Evolutionary conservation across 257 asterid species (phyloP).

Genomic region (Solanum paucissectum): DNA sequence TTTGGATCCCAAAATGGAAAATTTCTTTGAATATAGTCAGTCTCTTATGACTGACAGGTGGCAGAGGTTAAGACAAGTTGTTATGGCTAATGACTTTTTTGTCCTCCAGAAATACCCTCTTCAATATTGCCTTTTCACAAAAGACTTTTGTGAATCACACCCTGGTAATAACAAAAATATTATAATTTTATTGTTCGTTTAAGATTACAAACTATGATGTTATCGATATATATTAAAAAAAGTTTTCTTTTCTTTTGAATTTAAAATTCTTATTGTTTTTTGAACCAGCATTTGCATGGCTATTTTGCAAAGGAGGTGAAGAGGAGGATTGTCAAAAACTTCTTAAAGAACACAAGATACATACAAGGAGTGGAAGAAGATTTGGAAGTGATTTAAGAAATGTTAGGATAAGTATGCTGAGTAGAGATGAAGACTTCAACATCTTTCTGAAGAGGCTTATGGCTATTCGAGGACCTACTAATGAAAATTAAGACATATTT

Average conservation of each 20-base stretch:
- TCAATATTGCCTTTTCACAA: constrained; percentile 37
- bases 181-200: background rate
- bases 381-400: constrained; percentile 44
- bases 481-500: too few species aligned
- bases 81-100: constrained; percentile 19
- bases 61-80: constrained; percentile 30
- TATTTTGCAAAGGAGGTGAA: constrained; percentile 38
- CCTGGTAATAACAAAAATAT: constrained; percentile 34
- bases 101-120: constrained; percentile 35
- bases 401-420: constrained; percentile 55
- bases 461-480: background rate
- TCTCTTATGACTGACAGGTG: constrained; percentile 47
- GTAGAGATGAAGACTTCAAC: constrained; percentile 32
- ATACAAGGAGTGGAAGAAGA: constrained; percentile 48
- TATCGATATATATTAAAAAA: too few species aligned
- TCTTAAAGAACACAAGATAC: constrained; percentile 35
- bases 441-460: constrained; percentile 52
- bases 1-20: constrained; percentile 8
- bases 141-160: constrained; percentile 26
- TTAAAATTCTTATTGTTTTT: background rate
- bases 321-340: constrained; percentile 39
- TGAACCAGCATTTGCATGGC: constrained; percentile 78
- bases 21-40: constrained; percentile 44
- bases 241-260: too few species aligned
- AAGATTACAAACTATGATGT: too few species aligned